Conservation (phyloP, 164 flowering plant species). For the Chimonanthus salicifolius region DNA sequence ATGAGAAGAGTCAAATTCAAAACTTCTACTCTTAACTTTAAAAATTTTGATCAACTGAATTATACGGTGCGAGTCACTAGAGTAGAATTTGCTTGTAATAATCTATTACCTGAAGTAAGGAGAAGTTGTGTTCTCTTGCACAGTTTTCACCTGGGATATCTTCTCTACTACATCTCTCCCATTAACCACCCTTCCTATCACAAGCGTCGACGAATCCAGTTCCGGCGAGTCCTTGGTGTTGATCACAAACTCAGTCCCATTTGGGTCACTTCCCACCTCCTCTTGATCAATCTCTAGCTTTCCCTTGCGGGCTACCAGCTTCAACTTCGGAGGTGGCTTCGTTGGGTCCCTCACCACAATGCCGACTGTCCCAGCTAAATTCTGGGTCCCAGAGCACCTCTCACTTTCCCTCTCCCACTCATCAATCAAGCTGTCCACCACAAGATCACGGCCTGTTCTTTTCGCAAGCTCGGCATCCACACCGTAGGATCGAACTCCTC, state of each 20-base stretch:
- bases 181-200: conserved; percentile 66
- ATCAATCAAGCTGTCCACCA: conserved; percentile 22
- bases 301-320: conserved; percentile 76
- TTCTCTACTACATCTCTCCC: conserved; percentile 79
- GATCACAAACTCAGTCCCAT: conserved; percentile 88
- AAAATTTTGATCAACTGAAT: background rate
- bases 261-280: conserved; percentile 62
- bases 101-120: conserved; percentile 79
- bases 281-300: conserved; percentile 82
- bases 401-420: conserved; percentile 38
- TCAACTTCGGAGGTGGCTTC: conserved; percentile 75
- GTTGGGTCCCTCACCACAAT: conserved; percentile 72
- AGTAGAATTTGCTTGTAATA: no score
- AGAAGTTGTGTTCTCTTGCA: conserved; percentile 74
- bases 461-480: conserved; percentile 73
- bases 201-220: conserved; percentile 62
- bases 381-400: conserved; percentile 52
- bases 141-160: conserved; percentile 76
- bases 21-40: background rate
- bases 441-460: conserved; percentile 40
- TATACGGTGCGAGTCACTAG: background rate
- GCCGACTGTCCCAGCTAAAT: conserved; percentile 53
- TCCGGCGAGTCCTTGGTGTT: conserved; percentile 63
- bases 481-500: conserved; percentile 82
- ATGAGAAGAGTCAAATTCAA: background rate